phyloP scores from a whole-genome alignment of 2,329 filamentous ascomycete species.

The Gyromitra esculenta region DNA sequence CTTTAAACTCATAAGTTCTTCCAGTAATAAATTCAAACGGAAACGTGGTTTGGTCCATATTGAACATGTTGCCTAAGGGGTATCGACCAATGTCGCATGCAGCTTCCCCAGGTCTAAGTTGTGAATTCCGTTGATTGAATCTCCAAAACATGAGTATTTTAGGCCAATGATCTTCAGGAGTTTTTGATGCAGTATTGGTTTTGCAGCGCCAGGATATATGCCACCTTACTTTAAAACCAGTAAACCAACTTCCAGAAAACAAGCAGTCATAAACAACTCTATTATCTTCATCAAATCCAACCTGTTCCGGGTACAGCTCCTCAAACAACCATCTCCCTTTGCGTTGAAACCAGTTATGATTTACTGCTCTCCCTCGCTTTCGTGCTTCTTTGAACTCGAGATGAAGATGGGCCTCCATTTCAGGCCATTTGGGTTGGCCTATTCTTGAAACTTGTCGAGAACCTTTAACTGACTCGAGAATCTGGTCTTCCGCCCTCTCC shows the following conservation, averaged over 20 bases:
- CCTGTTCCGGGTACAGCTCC: neutral
- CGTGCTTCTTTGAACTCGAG: neutral
- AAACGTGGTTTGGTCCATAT: slow-evolving; percentile 19
- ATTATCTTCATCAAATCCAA: neutral
- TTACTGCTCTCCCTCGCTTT: neutral
- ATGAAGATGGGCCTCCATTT: slow-evolving; percentile 7
- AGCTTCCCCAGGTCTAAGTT: neutral
- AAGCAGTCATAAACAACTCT: neutral
- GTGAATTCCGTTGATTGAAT: slow-evolving; percentile 7
- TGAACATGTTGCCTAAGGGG: slow-evolving; percentile 15
- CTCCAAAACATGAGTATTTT: neutral
- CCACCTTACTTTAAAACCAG: neutral
- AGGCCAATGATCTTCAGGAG: neutral
- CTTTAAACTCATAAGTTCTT: slow-evolving; percentile 6
- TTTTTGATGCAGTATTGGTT: slow-evolving; percentile 8
- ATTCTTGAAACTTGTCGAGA: neutral
- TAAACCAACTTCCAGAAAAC: neutral
- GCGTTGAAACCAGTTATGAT: neutral
- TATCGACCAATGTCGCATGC: neutral
- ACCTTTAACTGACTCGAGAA: slow-evolving; percentile 2
- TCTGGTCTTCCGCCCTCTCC: neutral
- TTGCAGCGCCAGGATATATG: neutral
- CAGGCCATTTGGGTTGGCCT: slow-evolving; percentile 1
- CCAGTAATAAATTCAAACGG: slow-evolving; percentile 10
- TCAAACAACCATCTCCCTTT: slow-evolving; percentile 2